Evolutionary conservation across 495 filamentous ascomycete species (phyloP).

Genomic region (Aspergillus kassunensis): DNA sequence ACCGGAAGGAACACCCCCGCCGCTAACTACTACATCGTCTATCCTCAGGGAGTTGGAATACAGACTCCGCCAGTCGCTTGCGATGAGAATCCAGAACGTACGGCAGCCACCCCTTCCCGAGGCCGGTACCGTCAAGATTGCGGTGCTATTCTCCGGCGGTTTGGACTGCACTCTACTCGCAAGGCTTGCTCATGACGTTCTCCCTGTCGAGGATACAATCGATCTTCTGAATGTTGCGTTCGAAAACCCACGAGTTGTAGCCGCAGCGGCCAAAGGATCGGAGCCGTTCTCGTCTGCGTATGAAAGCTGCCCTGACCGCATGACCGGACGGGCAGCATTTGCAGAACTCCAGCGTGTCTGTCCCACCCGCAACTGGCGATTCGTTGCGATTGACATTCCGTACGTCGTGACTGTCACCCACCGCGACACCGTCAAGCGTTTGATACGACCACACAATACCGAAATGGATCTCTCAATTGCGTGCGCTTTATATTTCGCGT

Average conservation of each 20-base stretch:
- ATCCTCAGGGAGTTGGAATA: conserved; percentile 54
- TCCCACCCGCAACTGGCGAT: conserved; percentile 70
- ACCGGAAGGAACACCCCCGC: conserved; percentile 30
- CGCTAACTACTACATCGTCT: conserved; percentile 44
- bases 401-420: conserved; percentile 71
- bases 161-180: conserved; percentile 90
- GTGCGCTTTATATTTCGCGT: conserved; percentile 87
- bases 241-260: conserved; percentile 77
- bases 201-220: conserved; percentile 64
- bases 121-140: conserved; percentile 51
- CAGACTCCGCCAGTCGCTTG: conserved; percentile 60
- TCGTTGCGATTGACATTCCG: conserved; percentile 79
- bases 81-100: conserved; percentile 62
- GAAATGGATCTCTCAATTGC: conserved; percentile 99
- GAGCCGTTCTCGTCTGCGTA: conserved; percentile 47
- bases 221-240: conserved; percentile 96
- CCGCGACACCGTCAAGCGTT: conserved; percentile 60
- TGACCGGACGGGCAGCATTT: conserved; percentile 75
- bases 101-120: conserved; percentile 46
- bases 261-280: conserved; percentile 29
- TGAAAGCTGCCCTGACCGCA: conserved; percentile 82
- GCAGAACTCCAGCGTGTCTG: conserved; percentile 69
- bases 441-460: conserved; percentile 91
- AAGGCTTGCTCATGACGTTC: conserved; percentile 71
- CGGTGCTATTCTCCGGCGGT: conserved; percentile 90